Evolutionary conservation across 1,139 yeast genomes (phyloP), one percentile per base, ranked within the genome.

Genomic region (Pichia sp.): DNA sequence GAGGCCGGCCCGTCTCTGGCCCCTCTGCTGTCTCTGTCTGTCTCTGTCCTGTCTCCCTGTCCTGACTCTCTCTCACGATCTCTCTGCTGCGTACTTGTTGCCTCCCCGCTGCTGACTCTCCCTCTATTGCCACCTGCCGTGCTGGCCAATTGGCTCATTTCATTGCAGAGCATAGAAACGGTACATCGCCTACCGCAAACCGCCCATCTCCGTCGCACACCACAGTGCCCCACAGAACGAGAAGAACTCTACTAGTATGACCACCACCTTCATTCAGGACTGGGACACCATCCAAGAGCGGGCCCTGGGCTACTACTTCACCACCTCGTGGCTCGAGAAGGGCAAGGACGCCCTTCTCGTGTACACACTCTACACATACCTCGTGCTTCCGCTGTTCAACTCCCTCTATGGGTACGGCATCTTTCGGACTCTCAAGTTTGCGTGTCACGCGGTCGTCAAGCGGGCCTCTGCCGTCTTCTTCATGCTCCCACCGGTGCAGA

Each of bases 401-500:
- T 42, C 50, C 6, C 20, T 64, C 24, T 58, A 60, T 47, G 68
- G 67, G 2, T 64, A 63, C 48, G 68, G 69, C 2, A 29, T 60
- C 1, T 10, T 54, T 16, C 53, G 60, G 29, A 36, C 59, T 2
- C n/a, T 59, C 2, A 34, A 31, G 3, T 24, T 44, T 17, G 33
- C 46, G 1, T 60, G 53, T 33, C 49, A 47, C 6, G 14, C 2
- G 5, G 9, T 42, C 0, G 59, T 55, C 14, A 58, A 55, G 30
- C 4, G 12, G 2, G 40, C 58, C 14, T 60, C 52, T 40, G 29
- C 50, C 0, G 41, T 70, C 20, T 47, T 84, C 2, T 68, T 84
- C 55, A 63, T 70, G 2, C 67, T 84, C 4, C 92, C 95, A 1
- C 76, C 81, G 0, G 61, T 87, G 40, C 78, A 74, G 57, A 64